These are phyloP conservation scores for Anthracocystis setariae DNA, from an alignment of 1,284 basidiomycete genomes.

Conservation along the genomic window DNA sequence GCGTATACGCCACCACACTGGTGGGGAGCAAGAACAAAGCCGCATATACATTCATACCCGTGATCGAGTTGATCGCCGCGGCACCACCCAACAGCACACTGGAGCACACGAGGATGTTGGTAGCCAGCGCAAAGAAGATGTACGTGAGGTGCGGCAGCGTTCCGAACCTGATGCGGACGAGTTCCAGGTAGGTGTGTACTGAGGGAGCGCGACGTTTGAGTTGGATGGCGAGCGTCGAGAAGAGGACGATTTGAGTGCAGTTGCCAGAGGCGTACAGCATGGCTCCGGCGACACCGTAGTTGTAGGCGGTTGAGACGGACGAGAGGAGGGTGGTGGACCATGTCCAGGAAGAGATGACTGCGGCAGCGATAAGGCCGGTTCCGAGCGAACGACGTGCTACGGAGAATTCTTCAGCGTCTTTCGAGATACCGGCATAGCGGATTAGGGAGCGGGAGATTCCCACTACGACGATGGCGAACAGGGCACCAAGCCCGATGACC, in stretches of 20 bases:
- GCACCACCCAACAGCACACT: conserved; percentile 55
- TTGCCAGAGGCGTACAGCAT: conserved; percentile 59
- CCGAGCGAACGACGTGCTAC: conserved; percentile 56
- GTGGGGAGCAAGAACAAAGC: conserved; percentile 52
- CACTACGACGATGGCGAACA: conserved; percentile 63
- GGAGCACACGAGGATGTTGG: conserved; percentile 60
- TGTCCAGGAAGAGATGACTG: conserved; percentile 58
- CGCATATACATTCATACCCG: conserved; percentile 56
- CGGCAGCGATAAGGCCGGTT: conserved; percentile 57
- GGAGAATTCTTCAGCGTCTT: conserved; percentile 54
- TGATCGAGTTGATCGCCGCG: conserved; percentile 57
- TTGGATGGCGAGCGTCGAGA: conserved; percentile 59
- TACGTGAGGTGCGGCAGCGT: conserved; percentile 54
- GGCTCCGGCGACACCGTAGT: conserved; percentile 60
- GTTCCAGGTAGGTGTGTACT: conserved; percentile 61
- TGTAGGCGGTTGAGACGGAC: conserved; percentile 55
- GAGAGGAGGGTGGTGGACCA: conserved; percentile 63
- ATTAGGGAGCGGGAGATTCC: conserved; percentile 50
- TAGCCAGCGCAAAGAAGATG: conserved; percentile 60
- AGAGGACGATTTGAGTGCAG: conserved; percentile 58
- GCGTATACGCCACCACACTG: conserved; percentile 58
- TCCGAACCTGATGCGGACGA: conserved; percentile 54
- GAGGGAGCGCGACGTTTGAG: conserved; percentile 56
- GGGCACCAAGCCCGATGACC: conserved; percentile 60
- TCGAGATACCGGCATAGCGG: conserved; percentile 44